These are phyloP conservation scores for Fraxinus velutina DNA, from an alignment of 305 asterid species.

Conservation along the genomic window DNA sequence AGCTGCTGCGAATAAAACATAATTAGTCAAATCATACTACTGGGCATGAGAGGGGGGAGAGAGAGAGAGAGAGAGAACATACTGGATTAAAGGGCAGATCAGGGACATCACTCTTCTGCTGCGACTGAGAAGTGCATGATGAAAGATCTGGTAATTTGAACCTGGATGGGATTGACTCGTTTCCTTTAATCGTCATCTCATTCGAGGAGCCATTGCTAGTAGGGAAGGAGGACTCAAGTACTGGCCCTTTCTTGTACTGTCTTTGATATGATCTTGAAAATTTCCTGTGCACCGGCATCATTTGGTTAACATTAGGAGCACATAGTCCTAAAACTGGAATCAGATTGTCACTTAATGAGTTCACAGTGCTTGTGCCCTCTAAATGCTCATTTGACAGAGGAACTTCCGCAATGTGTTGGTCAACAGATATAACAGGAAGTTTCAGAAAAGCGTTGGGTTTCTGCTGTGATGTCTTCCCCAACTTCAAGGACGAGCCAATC, in stretches of 20 bases:
- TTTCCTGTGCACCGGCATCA: constrained; percentile 29
- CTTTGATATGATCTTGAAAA: constrained; percentile 10
- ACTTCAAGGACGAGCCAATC: constrained; percentile 33
- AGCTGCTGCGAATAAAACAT: constrained; percentile 51
- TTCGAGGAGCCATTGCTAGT: background rate
- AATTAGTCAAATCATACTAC: constrained; percentile 9
- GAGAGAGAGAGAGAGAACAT: background rate
- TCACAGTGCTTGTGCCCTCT: constrained; percentile 36
- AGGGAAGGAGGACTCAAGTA: background rate
- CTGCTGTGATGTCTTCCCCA: constrained; percentile 45
- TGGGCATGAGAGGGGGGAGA: background rate
- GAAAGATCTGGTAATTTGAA: background rate
- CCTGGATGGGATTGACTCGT: background rate
- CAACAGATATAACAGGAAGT: constrained; percentile 30
- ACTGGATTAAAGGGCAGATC: constrained; percentile 34
- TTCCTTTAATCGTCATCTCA: background rate
- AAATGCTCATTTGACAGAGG: constrained; percentile 35
- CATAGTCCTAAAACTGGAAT: constrained; percentile 78
- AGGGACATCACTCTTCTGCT: background rate
- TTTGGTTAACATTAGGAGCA: constrained; percentile 79
- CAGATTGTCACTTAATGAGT: constrained; percentile 37
- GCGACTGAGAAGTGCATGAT: constrained; percentile 12
- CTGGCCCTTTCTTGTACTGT: background rate
- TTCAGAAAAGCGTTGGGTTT: constrained; percentile 30
- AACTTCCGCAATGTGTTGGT: constrained; percentile 23